Evolutionary conservation across 2,329 filamentous ascomycete species (phyloP).

Genomic region (Fusarium heterosporum): DNA sequence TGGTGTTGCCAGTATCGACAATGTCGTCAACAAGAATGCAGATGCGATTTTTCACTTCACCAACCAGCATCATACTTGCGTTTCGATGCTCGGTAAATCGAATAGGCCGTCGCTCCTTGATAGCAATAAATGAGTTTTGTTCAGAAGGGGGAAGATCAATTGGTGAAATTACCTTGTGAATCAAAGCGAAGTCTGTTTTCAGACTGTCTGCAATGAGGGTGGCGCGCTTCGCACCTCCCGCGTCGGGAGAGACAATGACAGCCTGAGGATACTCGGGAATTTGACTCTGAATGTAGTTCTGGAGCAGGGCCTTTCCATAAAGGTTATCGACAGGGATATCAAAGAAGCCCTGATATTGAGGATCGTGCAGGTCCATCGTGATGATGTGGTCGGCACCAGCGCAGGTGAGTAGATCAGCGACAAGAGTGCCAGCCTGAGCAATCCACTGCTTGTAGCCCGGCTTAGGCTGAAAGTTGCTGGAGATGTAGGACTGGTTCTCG

Average conservation of each 20-base stretch:
- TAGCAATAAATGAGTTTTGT: slow-evolving; percentile 49
- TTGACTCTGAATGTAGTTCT: slow-evolving; percentile 79
- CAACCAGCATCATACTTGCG: slow-evolving; percentile 95
- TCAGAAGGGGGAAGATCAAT: slow-evolving; percentile 49
- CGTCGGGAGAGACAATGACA: slow-evolving; percentile 95
- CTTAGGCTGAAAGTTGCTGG: slow-evolving; percentile 76
- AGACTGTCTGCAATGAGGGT: slow-evolving; percentile 94
- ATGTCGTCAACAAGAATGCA: slow-evolving; percentile 95
- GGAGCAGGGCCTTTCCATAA: slow-evolving; percentile 82
- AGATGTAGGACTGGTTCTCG: slow-evolving; percentile 67
- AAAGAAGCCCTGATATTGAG: slow-evolving; percentile 98
- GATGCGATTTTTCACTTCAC: slow-evolving; percentile 81
- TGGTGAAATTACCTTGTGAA: slow-evolving; percentile 79
- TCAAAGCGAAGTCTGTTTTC: slow-evolving; percentile 94
- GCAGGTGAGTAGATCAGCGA: slow-evolving; percentile 93
- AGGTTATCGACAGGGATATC: slow-evolving; percentile 98
- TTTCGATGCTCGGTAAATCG: slow-evolving; percentile 90
- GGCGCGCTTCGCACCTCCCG: slow-evolving; percentile 94
- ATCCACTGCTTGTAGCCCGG: slow-evolving; percentile 99
- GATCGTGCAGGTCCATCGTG: slow-evolving; percentile 96
- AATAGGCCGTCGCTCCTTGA: slow-evolving; percentile 86
- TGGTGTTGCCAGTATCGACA: slow-evolving; percentile 96
- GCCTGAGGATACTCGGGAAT: slow-evolving; percentile 83
- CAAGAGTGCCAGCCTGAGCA: slow-evolving; percentile 92
- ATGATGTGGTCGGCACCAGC: slow-evolving; percentile 97